phyloP scores from a whole-genome alignment of 2,329 filamentous ascomycete genomes.

The Fusarium guadeloupense region DNA sequence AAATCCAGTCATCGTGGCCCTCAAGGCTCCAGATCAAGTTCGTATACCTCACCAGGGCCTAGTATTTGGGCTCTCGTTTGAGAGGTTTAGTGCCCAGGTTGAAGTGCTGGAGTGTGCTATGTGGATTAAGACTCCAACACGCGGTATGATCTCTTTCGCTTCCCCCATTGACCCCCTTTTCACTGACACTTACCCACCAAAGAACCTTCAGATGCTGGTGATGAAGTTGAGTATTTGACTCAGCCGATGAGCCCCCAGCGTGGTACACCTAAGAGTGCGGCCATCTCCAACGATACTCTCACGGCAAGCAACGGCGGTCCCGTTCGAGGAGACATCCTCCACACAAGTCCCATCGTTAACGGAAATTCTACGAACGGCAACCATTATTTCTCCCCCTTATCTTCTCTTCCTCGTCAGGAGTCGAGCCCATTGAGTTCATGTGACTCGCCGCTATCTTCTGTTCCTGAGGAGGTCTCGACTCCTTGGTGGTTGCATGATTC shows the following conservation, averaged over 20 bases:
- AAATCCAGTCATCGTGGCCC: constrained; percentile 2
- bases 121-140: constrained; percentile 27
- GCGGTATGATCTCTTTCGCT: constrained; percentile 9
- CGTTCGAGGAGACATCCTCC: no score
- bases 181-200: background rate
- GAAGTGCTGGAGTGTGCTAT: constrained; percentile 42
- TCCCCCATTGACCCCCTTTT: background rate
- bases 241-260: no score
- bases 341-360: no score
- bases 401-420: no score
- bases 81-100: constrained; percentile 36
- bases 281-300: background rate
- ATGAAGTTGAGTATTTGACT: background rate
- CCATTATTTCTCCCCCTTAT: no score
- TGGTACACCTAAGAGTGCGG: background rate
- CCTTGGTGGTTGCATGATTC: no score
- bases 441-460: no score
- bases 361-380: no score
- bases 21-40: constrained; percentile 28
- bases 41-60: constrained; percentile 36
- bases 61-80: constrained; percentile 31
- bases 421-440: no score
- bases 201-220: constrained; percentile 3
- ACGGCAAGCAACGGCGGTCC: background rate
- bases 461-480: no score